Base-by-base conservation (phyloP, 1,284 basidiomycete species). In the Peniophora sp. region DNA sequence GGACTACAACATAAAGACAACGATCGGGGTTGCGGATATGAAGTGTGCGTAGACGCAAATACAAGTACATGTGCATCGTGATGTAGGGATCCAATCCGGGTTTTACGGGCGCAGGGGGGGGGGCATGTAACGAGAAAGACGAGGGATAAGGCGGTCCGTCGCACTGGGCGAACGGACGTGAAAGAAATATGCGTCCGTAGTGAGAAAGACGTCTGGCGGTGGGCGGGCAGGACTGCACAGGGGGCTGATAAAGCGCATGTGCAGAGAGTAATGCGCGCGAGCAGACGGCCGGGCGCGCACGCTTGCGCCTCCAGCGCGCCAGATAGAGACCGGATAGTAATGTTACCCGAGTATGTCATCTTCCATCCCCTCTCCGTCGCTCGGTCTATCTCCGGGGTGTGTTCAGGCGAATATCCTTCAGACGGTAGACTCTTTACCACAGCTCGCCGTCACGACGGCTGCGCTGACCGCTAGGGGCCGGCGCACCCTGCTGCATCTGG, bases 151-250 rank as follows among this genome's bases (percentile, higher is more conserved):
- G 61, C 63, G 50, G 58, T 54, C 59, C 49, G 51, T 41, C 47
- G 55, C 54, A 57, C 60, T 57, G 55, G 59, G 58, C 60, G 69
- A 56, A 55, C 56, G 62, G 60, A 64, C 74, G 56, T 78, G 74
- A 76, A 81, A 70, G 66, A 66, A 77, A 79, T 76, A 66, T 77
- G 81, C 80, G 83, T 85, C 83, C 82, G 80, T 81, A 68, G 72
- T 63, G 65, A 67, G 71, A 64, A 70, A 69, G 69, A 65, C 57
- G 64, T 59, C 57, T 63, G 64, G 51, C 49, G 55, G 55, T 63
- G 58, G 58, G 60, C 65, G 52, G 54, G 53, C 47, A 39, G 46
- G 49, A 24, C 43, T 36, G 36, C 58, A 47, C 60, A 41, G 58
- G 60, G 55, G 50, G 55, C 49, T 50, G 48, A 50, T 36, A 52